phyloP scores from a whole-genome alignment of 2,329 filamentous ascomycete genomes.

The Emericellopsis atlantica region DNA sequence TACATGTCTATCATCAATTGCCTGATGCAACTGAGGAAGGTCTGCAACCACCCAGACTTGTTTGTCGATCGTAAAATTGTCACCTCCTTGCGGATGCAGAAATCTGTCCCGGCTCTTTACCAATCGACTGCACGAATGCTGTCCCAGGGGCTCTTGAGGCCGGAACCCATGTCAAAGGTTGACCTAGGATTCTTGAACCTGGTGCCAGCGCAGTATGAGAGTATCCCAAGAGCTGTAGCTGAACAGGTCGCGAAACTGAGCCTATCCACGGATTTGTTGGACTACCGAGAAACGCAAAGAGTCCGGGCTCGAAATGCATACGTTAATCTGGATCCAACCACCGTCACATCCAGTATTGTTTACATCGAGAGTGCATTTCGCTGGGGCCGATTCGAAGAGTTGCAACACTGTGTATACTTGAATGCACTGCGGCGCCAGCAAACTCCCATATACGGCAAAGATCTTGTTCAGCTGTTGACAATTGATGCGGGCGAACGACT shows the following conservation, averaged over 20 bases:
- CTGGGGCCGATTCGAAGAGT: slow-evolving; percentile 60
- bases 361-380: slow-evolving; percentile 61
- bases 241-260: slow-evolving; percentile 53
- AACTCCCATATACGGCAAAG: slow-evolving; percentile 68
- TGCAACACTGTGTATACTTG: slow-evolving; percentile 70
- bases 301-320: slow-evolving; percentile 42
- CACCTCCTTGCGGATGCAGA: slow-evolving; percentile 87
- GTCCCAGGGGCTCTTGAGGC: slow-evolving; percentile 49
- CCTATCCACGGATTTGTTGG: slow-evolving; percentile 55
- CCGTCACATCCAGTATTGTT: slow-evolving; percentile 54
- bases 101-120: slow-evolving; percentile 63
- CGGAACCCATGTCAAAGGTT: slow-evolving; percentile 49
- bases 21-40: slow-evolving; percentile 91
- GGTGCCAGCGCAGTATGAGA: slow-evolving; percentile 58
- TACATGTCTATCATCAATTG: slow-evolving; percentile 98
- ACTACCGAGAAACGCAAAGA: slow-evolving; percentile 61
- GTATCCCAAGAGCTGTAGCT: slow-evolving; percentile 40
- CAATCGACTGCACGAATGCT: slow-evolving; percentile 61
- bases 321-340: slow-evolving; percentile 48
- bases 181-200: slow-evolving; percentile 71
- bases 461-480: slow-evolving; percentile 62
- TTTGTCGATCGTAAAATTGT: slow-evolving; percentile 95
- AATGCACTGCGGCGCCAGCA: slow-evolving; percentile 73
- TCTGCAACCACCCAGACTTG: slow-evolving; percentile 95
- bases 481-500: slow-evolving; percentile 48